A percentile compares a stretch with the other conserved stretches of the same genome.
These are phyloP conservation scores for Lasiosphaeria miniovina DNA, from an alignment of 495 filamentous ascomycete genomes.

Conservation along the genomic window DNA sequence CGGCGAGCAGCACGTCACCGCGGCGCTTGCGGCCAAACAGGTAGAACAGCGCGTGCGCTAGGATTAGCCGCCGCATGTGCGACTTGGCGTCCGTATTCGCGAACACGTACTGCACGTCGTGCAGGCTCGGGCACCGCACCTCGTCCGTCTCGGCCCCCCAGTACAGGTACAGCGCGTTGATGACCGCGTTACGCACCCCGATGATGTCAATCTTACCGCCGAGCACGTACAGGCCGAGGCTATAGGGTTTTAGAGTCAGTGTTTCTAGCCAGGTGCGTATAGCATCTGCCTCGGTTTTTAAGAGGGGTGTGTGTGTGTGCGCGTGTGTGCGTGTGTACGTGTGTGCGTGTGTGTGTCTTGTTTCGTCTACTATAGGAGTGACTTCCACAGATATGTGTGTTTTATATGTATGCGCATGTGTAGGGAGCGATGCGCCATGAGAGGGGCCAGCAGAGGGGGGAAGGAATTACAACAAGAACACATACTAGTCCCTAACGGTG, in stretches of 20 bases:
- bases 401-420: neutral
- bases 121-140: conserved; percentile 9
- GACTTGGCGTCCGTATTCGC: conserved; percentile 17
- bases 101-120: conserved; percentile 27
- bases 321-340: too few relatives aligned
- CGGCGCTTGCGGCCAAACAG: conserved; percentile 19
- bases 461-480: neutral
- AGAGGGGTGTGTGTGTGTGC: too few relatives aligned
- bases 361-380: too few relatives aligned
- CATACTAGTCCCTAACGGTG: conserved; percentile 30
- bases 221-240: conserved; percentile 29
- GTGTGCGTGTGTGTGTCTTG: too few relatives aligned
- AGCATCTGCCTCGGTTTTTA: too few relatives aligned
- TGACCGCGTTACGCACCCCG: conserved; percentile 14
- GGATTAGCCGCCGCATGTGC: conserved; percentile 25
- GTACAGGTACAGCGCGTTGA: conserved; percentile 19
- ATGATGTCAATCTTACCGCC: conserved; percentile 24
- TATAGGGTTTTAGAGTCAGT: neutral
- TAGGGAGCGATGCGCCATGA: neutral
- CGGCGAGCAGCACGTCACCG: conserved; percentile 8
- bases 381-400: neutral
- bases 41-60: conserved; percentile 23
- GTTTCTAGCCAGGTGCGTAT: too few relatives aligned
- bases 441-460: too few relatives aligned
- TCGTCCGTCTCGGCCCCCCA: neutral